Conservation (phyloP, 2,329 filamentous ascomycete genomes). For the Arthrobotrys sinensis region DNA sequence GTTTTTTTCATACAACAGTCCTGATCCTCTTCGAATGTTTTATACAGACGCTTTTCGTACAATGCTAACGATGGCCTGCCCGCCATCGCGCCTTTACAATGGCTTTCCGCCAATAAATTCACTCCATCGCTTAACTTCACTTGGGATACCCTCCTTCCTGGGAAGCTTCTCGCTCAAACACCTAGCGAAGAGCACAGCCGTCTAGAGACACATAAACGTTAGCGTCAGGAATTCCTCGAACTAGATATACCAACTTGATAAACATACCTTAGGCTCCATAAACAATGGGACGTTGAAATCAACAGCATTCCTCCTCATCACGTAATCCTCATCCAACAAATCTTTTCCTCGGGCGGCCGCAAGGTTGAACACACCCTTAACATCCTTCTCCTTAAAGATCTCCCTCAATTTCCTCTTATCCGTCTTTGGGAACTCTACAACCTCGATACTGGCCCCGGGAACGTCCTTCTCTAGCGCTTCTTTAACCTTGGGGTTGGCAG, state of each 20-base stretch:
- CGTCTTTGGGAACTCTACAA: constrained; percentile 96
- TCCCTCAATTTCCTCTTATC: constrained; percentile 95
- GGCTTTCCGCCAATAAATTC: constrained; percentile 93
- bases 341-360: constrained; percentile 87
- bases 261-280: constrained; percentile 94
- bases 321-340: constrained; percentile 91
- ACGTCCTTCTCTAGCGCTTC: constrained; percentile 81
- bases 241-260: constrained; percentile 9
- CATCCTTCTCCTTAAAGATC: constrained; percentile 97
- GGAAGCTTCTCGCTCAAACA: constrained; percentile 98
- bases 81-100: constrained; percentile 71
- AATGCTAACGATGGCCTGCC: not conserved
- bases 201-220: constrained; percentile 72
- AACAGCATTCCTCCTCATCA: constrained; percentile 97
- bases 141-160: constrained; percentile 86
- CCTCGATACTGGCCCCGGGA: constrained; percentile 78
- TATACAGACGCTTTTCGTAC: not conserved
- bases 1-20: no score
- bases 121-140: constrained; percentile 93
- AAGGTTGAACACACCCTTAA: constrained; percentile 95
- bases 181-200: constrained; percentile 92
- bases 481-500: constrained; percentile 86
- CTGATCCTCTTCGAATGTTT: no score
- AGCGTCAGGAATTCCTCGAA: constrained; percentile 63
- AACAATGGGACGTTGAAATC: constrained; percentile 98